Conservation (phyloP, 805 yeast genomes). For the Pichia rugopelliculosa region DNA sequence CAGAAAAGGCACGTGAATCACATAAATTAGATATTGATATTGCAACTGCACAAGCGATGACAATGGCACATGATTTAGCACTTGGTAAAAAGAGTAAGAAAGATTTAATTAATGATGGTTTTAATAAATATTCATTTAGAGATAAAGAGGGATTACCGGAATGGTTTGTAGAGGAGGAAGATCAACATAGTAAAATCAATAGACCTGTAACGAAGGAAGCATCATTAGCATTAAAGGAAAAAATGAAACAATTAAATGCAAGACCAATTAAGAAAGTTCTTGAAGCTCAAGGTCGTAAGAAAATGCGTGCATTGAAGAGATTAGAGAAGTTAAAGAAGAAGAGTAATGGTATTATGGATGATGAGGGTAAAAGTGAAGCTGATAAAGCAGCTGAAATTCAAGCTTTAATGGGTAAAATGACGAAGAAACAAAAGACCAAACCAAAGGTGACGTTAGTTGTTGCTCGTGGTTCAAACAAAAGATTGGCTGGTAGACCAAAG, state of each 20-base stretch:
- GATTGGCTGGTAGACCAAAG: slow-evolving; percentile 89
- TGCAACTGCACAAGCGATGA: slow-evolving; percentile 95
- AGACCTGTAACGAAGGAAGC: slow-evolving; percentile 97
- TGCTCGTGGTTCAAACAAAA: slow-evolving; percentile 79
- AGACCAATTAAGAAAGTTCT: slow-evolving; percentile 98
- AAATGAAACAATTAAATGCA: slow-evolving; percentile 77
- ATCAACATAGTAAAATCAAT: slow-evolving; percentile 71
- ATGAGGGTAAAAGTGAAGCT: slow-evolving; percentile 75
- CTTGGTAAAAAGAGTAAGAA: slow-evolving; percentile 78
- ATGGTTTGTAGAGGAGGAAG: slow-evolving; percentile 97
- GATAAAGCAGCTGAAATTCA: slow-evolving; percentile 94
- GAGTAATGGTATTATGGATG: slow-evolving; percentile 86
- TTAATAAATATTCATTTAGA: slow-evolving; percentile 85
- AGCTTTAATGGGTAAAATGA: slow-evolving; percentile 73
- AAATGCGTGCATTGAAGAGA: slow-evolving; percentile 82
- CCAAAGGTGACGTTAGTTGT: slow-evolving; percentile 86
- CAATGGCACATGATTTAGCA: slow-evolving; percentile 93
- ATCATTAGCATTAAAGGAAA: slow-evolving; percentile 66
- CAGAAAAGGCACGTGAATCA: slow-evolving; percentile 33
- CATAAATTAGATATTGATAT: slow-evolving; percentile 67
- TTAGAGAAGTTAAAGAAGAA: slow-evolving; percentile 87
- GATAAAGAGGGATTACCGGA: slow-evolving; percentile 87
- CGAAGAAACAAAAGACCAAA: slow-evolving; percentile 57
- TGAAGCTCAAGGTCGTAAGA: slow-evolving; percentile 95
- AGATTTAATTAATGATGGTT: slow-evolving; percentile 87